Evolutionary conservation across 176 grass and related monocot species (phyloP), one percentile per base, ranked within the genome.

Genomic region (Avena eriantha): DNA sequence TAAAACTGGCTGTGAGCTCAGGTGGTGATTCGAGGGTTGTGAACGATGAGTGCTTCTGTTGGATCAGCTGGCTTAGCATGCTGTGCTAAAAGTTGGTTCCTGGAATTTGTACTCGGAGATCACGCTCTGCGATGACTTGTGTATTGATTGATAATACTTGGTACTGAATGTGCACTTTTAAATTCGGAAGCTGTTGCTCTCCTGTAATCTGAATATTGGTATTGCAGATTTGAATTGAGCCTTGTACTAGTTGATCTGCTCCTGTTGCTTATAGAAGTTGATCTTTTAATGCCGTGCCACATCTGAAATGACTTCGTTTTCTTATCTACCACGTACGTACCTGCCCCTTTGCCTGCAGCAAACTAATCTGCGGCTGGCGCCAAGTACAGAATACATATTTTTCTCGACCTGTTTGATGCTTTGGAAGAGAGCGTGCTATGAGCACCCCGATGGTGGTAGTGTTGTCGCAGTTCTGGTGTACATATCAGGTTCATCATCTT

Each of bases 1-100:
- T 54, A 54, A 54, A 54, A 54, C 51, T 54, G 51, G 54, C 87
- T 90, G 84, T 86, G 89, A 92, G 88, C 69, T 88, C 85, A 59
- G 79, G 78, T 82, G 82, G 83, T 84, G 83, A 36, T 69, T 56
- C 10, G 34, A 79, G 83, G 64, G 72, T 47, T 68, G 69, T 16
- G 51, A 69, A 77, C n/a, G 65, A 71, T 12, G 45, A 45, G 74
- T 48, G 54, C 70, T 49, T 65, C 26, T 9, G 26, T 5, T 76
- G 26, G 74, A 75, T 75, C 84, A 39, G 66, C 33, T 72, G 7
- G n/a, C 56, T 48, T 76, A 45, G 35, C 48, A 77, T 47, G 89
- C 73, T 21, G 64, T 21, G 24, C 39, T 68, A 57, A 48, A n/a
- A 87, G 67, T 59, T 45, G 9, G 9, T 23, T 61, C 10, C 26